phyloP scores from a whole-genome alignment of 2,329 filamentous ascomycete genomes.

The Xylaria hypoxylon region DNA sequence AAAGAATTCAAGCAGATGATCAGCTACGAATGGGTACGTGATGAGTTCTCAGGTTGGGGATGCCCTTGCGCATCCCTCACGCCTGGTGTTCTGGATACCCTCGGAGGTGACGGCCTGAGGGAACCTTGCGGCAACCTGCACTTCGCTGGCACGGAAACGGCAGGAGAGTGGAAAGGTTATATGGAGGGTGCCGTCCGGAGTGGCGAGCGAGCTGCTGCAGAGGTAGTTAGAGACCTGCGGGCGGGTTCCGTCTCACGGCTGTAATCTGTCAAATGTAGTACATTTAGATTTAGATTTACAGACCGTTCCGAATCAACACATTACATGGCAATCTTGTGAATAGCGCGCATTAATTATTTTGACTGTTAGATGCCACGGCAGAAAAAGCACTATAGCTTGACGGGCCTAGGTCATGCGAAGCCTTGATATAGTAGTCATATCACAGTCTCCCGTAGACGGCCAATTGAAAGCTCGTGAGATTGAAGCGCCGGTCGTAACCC shows the following conservation, averaged over 20 bases:
- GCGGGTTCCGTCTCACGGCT: constrained; percentile 3
- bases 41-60: constrained; percentile 53
- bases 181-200: constrained; percentile 68
- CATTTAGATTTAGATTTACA: not conserved
- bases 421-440: no score
- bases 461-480: no score
- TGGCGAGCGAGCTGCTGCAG: constrained; percentile 61
- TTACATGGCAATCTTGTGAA: no score
- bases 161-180: constrained; percentile 66
- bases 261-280: not conserved
- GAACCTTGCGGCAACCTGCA: constrained; percentile 57
- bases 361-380: no score
- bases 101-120: constrained; percentile 48
- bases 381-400: no score
- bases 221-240: constrained; percentile 53
- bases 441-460: no score
- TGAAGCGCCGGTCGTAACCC: no score
- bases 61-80: constrained; percentile 54
- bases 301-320: no score
- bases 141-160: constrained; percentile 67
- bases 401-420: no score
- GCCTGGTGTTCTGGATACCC: constrained; percentile 54
- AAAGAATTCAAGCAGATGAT: constrained; percentile 51
- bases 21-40: constrained; percentile 54
- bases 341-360: no score